Base-by-base conservation (phyloP, 192 early-diverging fungal genomes). In the Podila epigama region DNA sequence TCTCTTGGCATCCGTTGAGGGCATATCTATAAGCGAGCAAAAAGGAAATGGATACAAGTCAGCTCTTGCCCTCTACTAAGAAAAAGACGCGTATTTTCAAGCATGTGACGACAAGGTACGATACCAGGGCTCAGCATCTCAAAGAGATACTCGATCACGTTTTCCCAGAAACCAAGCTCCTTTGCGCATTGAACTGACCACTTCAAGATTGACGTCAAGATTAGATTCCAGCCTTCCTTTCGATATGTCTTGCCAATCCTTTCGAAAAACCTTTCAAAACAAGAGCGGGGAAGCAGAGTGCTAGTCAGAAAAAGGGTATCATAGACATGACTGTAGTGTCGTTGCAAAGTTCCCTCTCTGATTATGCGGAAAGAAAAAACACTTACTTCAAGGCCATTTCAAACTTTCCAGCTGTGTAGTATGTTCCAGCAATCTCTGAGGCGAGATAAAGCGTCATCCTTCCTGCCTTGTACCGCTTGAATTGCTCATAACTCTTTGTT, bases 401-500 rank as follows among this genome's bases (percentile, higher is more conserved):
- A 66, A 86, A 89, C 66, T 92, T 92, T n/a, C 90, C 89, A 32
- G 86, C 82, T 20, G 83, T 78, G 51, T 91, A 89, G 69, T 96
- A 96, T 4, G 91, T 86, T 2, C 91, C 88, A 8, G 95, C 95
- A 66, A 96, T 96, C 75, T 96, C 93, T 12, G 91, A 87, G 0
- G 94, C 95, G 4, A 96, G 72, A 62, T 88, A 96, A 2, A 95
- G 70, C 0, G 94, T 96, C 89, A 93, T 93, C 11, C 95, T 86
- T 16, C 89, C 87, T 44, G 82, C 80, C 40, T 88, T 89, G 31
- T 89, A 73, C 50, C 83, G 80, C 68, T 95, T 95, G 68, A 96
- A 96, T 42, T 91, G 89, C 51, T 96, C 95, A 62, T 96, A 96
- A n/a, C 93, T 88, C 65, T 94, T 94, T 7, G 94, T 95, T n/a